Evolutionary conservation across 2,329 filamentous ascomycete species (phyloP), one percentile per base, ranked within the genome.

Genomic region (Periglandula ipomoeae): DNA sequence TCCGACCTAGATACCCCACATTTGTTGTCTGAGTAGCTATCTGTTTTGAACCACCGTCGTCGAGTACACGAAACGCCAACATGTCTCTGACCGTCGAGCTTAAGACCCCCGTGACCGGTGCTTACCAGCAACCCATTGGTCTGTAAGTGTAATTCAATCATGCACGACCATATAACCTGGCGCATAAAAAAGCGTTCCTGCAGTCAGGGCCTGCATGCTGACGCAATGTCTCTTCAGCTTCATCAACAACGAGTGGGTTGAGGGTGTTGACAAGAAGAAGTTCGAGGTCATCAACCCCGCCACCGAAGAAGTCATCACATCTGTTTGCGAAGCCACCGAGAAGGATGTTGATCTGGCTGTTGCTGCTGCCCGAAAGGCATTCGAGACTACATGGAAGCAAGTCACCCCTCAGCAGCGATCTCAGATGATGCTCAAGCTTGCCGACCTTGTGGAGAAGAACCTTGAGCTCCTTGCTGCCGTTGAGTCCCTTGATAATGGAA

Each of bases 221-320:
- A 46, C 2, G 15, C 26, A 30, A 19, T 32, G 41, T 22, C 6
- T 44, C 20, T 19, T 9, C 61, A 88, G 85, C 53, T 93, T 88
- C 78, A 93, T 95, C 79, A 90, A 93, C 79, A 90, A 91, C 69
- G 85, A 96, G 70, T 96, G 84, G 72, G 81, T 94, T 56, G 67
- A 70, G 61, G 77, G 82, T 65, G 82, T 85, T 55, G 87, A 95
- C 60, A 89, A 89, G 73, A 85, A 88, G 79, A 89, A 84, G 58
- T 93, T 95, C 64, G 89, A 95, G 71, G 86, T 89, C 68, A 84
- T 93, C 76, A 95, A 95, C 79, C 89, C 89, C 52, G 63, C 84
- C 55, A 88, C 81, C 56, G 90, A 95, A 70, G 82, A 89, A 69
- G 81, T 88, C 62, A 94, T 95, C 73, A 79, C 76, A 75, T 83